These are phyloP conservation scores for Neohortaea acidophila DNA, from an alignment of 495 filamentous ascomycete species.

Conservation along the genomic window DNA sequence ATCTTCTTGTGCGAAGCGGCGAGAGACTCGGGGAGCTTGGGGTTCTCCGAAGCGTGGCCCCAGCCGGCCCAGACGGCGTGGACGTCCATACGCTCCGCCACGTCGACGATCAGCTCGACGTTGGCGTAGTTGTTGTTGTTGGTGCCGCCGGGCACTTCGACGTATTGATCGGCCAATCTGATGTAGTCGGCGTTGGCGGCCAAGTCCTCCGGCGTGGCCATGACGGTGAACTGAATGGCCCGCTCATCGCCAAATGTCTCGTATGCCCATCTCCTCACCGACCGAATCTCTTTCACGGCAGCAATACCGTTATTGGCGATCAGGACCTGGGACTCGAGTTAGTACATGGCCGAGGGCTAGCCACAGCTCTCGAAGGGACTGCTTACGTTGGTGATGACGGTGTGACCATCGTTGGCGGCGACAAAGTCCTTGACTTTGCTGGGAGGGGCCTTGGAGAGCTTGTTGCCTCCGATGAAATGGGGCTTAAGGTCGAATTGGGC, in stretches of 20 bases:
- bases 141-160: constrained; percentile 95
- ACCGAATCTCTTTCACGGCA: constrained; percentile 96
- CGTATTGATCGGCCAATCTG: constrained; percentile 97
- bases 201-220: constrained; percentile 99
- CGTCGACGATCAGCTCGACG: constrained; percentile 96
- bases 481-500: constrained; percentile 64
- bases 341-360: not conserved
- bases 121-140: constrained; percentile 99
- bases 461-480: constrained; percentile 94
- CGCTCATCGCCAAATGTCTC: constrained; percentile 96
- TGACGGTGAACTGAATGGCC: constrained; percentile 97
- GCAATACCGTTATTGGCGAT: constrained; percentile 99
- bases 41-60: constrained; percentile 98
- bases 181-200: constrained; percentile 98
- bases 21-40: constrained; percentile 85
- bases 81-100: constrained; percentile 96
- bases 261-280: constrained; percentile 99
- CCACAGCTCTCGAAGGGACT: not conserved
- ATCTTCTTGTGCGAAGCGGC: constrained; percentile 95
- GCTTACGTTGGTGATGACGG: constrained; percentile 88
- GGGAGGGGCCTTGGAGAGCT: constrained; percentile 58
- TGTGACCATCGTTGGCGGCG: constrained; percentile 75
- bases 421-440: constrained; percentile 92
- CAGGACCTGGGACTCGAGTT: constrained; percentile 54
- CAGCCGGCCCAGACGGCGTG: constrained; percentile 99